Evolutionary conservation across 2,329 filamentous ascomycete genomes (phyloP).

Genomic region (Juglanconis oblonga): DNA sequence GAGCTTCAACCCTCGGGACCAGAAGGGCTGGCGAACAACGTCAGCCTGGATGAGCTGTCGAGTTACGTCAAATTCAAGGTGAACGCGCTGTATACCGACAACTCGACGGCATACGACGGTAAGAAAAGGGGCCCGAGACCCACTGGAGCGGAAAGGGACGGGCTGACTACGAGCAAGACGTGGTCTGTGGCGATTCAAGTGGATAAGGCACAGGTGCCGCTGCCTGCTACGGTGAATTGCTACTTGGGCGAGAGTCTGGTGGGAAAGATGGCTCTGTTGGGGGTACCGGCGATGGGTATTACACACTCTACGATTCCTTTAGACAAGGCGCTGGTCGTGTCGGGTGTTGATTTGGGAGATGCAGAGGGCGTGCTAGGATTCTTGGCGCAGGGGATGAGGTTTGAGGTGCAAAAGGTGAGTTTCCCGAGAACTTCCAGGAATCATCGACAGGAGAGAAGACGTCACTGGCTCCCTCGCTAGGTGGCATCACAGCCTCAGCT

Average conservation of each 20-base stretch:
- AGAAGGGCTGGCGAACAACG: slow-evolving; percentile 38
- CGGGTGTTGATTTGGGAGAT: slow-evolving; percentile 4
- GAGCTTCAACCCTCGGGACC: slow-evolving; percentile 19
- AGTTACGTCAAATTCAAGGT: slow-evolving; percentile 62
- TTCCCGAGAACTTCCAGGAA: too few relatives aligned
- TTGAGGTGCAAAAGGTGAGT: slow-evolving; percentile 24
- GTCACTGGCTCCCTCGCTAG: too few relatives aligned
- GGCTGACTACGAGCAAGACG: slow-evolving; percentile 23
- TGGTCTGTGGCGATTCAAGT: slow-evolving; percentile 33
- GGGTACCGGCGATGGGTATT: slow-evolving; percentile 33
- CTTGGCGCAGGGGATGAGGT: slow-evolving; percentile 18
- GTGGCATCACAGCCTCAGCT: too few relatives aligned
- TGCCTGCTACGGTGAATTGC: slow-evolving; percentile 37
- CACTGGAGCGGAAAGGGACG: background rate
- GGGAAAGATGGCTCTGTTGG: slow-evolving; percentile 33
- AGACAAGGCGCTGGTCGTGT: too few relatives aligned
- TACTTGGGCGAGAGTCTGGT: slow-evolving; percentile 27
- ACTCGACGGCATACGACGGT: background rate
- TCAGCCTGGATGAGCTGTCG: slow-evolving; percentile 54
- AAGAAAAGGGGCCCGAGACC: background rate
- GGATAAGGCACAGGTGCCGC: slow-evolving; percentile 33
- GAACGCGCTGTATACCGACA: slow-evolving; percentile 41
- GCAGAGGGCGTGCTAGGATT: slow-evolving; percentile 13
- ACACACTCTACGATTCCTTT: slow-evolving; percentile 33
- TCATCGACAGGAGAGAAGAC: too few relatives aligned